phyloP scores from a whole-genome alignment of 139 green algal genomes.

The Micromonas commoda region DNA sequence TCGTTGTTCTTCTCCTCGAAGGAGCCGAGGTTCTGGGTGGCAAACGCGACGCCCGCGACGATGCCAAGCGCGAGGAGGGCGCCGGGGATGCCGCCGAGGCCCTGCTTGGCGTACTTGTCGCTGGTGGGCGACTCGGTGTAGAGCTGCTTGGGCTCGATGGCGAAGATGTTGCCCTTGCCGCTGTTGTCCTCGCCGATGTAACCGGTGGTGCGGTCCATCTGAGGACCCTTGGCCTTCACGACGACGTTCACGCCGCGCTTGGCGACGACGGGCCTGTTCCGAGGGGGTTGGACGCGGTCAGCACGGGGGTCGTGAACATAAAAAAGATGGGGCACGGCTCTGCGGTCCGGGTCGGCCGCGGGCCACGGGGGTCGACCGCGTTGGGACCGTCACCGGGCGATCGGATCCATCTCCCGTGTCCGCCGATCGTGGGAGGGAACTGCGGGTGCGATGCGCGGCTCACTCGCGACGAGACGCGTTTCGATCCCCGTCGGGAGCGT shows the following conservation, averaged over 20 bases:
- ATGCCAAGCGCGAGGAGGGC: background rate
- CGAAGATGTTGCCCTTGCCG: slow-evolving; percentile 18
- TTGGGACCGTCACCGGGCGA: background rate
- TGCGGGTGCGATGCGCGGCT: too few species aligned
- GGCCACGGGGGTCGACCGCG: background rate
- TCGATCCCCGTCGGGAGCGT: too few species aligned
- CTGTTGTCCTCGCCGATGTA: slow-evolving; percentile 11
- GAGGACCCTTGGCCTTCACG: background rate
- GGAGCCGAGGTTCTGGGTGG: background rate
- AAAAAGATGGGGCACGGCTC: background rate
- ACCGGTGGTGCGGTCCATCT: slow-evolving; percentile 19
- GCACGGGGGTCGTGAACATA: too few species aligned
- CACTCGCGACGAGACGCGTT: too few species aligned
- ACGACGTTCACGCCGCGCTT: background rate
- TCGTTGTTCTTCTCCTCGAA: slow-evolving; percentile 24
- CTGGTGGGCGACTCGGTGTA: slow-evolving; percentile 20
- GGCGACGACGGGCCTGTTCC: background rate
- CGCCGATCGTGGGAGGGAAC: too few species aligned
- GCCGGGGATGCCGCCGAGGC: slow-evolving; percentile 3
- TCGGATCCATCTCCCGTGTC: background rate
- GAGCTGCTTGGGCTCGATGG: slow-evolving; percentile 13
- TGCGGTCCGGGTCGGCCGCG: background rate
- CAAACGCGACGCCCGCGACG: background rate
- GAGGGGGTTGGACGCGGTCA: background rate
- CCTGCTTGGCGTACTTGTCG: slow-evolving; percentile 22